Base-by-base conservation (phyloP, 306 rosid genomes). In the Erythrophleum fordii region DNA sequence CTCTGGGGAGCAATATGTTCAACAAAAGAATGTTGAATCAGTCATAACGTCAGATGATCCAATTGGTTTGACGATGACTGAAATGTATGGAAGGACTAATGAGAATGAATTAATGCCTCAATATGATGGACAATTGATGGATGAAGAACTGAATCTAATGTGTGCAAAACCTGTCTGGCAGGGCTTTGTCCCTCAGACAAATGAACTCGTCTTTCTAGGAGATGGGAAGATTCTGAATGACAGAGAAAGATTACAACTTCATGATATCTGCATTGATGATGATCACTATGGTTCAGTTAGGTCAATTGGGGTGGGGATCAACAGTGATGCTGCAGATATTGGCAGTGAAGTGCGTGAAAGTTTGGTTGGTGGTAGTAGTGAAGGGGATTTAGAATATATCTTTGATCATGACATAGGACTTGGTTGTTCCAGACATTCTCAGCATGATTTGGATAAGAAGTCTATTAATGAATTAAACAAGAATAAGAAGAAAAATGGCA, bases 291-390 rank as follows among this genome's bases (percentile, higher is more conserved):
- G 97, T 82, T 92, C 98, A 12, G 97, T 93, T 72, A 88, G 99
- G 88, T 96, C 99, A 77, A 96, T 96, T 72, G 99, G 99, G 59
- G 99, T 96, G 75, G 99, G 99, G 73, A 91, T 96, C 81, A 90
- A 87, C 79, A 92, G 97, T 77, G 99, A 93, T 84, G 90, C 86
- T 82, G 97, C 97, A 58, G 97, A 96, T 65, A 58, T 96, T 69
- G 94, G 98, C 75, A 88, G 91, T 86, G 98, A 93, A 85, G 98
- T 92, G 48, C 96, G 89, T 35, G 99, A 90, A 89, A 93, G 94
- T 90, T 90, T 93, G 80, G 79, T 93, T 81, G 92, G 94, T 83
- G 94, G 93, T 81, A 88, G 94, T 41, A 88, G 96, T 37, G 98
- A 91, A 86, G 98, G 96, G 80, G 94, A 90, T 84, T 80, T 91